Evolutionary conservation across 2,329 filamentous ascomycete genomes (phyloP).

Genomic region (Trichoderma oligosporum): DNA sequence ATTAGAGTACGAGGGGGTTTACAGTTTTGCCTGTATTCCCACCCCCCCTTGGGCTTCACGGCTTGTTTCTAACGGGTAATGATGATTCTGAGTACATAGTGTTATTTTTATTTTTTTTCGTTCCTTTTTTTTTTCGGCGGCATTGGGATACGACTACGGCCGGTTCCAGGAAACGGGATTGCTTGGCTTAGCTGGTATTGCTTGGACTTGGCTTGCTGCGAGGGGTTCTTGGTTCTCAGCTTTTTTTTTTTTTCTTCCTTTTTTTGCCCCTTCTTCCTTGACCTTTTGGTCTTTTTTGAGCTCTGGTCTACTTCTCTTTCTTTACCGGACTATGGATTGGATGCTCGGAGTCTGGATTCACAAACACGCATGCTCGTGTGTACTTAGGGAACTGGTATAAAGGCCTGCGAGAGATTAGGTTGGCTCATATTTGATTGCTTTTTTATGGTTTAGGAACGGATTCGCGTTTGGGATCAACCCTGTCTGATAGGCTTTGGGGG

Average conservation of each 20-base stretch:
- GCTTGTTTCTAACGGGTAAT: conserved; percentile 31
- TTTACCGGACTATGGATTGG: conserved; percentile 19
- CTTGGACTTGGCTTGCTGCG: conserved; percentile 2
- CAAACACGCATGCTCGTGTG: conserved; percentile 7
- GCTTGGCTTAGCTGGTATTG: conserved; percentile 22
- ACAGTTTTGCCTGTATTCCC: conserved; percentile 20
- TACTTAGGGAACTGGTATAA: conserved; percentile 14
- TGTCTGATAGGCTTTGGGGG: background rate
- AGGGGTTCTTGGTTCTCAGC: conserved; percentile 9
- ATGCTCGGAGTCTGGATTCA: conserved; percentile 31
- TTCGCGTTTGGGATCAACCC: background rate
- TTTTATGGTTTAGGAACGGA: conserved; percentile 4
- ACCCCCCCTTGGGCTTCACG: conserved; percentile 29
- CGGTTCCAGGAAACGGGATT: conserved; percentile 6
- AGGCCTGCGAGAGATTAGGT: conserved; percentile 6
- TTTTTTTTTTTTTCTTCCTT: conserved; percentile 17
- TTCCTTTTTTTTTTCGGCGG: background rate
- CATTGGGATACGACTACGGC: conserved; percentile 22
- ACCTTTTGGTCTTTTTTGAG: conserved; percentile 17
- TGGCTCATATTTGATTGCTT: conserved; percentile 6
- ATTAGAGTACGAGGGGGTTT: conserved; percentile 4
- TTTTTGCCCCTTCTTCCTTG: conserved; percentile 18
- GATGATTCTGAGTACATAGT: conserved; percentile 29
- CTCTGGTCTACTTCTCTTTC: background rate
- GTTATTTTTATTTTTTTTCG: background rate